These are phyloP conservation scores for Mortierella sp. DNA, from an alignment of 371 early-diverging fungal genomes.

Conservation along the genomic window DNA sequence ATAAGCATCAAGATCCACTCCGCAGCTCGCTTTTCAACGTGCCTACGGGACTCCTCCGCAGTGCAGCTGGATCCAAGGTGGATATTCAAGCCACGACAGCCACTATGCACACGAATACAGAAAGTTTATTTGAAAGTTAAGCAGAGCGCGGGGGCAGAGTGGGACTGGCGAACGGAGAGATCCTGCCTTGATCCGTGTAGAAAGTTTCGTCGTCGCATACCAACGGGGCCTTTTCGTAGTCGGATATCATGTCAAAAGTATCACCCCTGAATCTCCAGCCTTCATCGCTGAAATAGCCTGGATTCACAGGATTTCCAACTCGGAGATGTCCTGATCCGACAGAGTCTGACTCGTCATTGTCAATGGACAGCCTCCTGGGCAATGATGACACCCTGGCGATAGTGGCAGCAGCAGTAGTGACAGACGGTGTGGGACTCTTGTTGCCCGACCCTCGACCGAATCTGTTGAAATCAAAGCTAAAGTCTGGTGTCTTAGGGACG, in stretches of 20 bases:
- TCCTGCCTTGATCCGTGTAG: slow-evolving; percentile 14
- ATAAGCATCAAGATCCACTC: too few relatives aligned
- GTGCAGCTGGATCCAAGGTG: too few relatives aligned
- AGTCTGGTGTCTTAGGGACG: slow-evolving; percentile 6
- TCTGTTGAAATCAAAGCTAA: slow-evolving; percentile 9
- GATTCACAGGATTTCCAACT: background rate
- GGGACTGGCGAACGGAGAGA: slow-evolving; percentile 23
- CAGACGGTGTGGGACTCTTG: background rate
- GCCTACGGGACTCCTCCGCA: too few relatives aligned
- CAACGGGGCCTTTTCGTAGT: slow-evolving; percentile 19
- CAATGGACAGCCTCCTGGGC: background rate
- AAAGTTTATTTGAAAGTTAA: background rate
- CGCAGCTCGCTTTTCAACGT: too few relatives aligned
- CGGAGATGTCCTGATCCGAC: background rate
- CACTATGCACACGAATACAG: too few relatives aligned
- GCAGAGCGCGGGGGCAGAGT: slow-evolving; percentile 1
- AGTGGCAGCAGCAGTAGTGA: background rate
- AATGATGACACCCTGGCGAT: background rate
- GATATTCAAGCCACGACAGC: too few relatives aligned
- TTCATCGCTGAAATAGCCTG: background rate
- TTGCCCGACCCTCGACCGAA: background rate
- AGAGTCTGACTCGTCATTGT: background rate
- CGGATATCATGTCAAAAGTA: slow-evolving; percentile 11
- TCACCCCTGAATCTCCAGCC: background rate
- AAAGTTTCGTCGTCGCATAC: slow-evolving; percentile 6